Conservation (phyloP, 306 rosid genomes). For the Astragalus membranaceus region DNA sequence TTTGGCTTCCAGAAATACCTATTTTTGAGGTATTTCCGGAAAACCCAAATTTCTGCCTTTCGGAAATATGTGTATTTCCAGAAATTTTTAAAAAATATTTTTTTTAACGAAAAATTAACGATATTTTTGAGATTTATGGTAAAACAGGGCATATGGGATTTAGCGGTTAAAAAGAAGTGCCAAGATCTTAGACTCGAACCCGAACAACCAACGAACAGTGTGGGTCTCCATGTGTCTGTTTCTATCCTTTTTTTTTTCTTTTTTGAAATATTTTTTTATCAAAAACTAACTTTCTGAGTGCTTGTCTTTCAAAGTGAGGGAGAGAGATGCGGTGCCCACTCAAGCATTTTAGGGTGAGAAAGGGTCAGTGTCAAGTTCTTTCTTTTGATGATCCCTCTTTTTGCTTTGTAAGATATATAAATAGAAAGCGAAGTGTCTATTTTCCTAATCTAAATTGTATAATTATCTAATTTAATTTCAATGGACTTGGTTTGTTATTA, state of each 20-base stretch:
- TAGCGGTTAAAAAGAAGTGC: too few relatives aligned
- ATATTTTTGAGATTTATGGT: too few relatives aligned
- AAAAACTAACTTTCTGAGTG: constrained; percentile 11
- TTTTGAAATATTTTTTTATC: not conserved
- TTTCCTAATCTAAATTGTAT: not conserved
- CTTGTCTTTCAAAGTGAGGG: constrained; percentile 16
- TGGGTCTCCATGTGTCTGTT: not conserved
- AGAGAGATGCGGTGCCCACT: constrained; percentile 57
- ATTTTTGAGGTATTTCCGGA: too few relatives aligned
- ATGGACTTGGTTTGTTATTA: not conserved
- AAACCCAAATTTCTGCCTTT: too few relatives aligned
- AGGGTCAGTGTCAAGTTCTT: constrained; percentile 32
- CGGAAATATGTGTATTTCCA: too few relatives aligned
- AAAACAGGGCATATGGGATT: too few relatives aligned
- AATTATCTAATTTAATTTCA: not conserved
- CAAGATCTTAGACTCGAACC: too few relatives aligned
- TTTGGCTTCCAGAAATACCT: too few relatives aligned
- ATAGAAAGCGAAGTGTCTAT: not conserved
- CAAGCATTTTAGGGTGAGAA: constrained; percentile 28
- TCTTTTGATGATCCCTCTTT: not conserved
- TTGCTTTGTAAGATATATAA: constrained; percentile 4
- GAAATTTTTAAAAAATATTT: too few relatives aligned
- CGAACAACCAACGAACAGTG: too few relatives aligned
- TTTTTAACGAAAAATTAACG: too few relatives aligned
- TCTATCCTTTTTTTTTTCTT: not conserved